Evolutionary conservation across 75 land plant genomes (phyloP), one percentile per base, ranked within the genome.

Genomic region (Pinus albicaulis): DNA sequence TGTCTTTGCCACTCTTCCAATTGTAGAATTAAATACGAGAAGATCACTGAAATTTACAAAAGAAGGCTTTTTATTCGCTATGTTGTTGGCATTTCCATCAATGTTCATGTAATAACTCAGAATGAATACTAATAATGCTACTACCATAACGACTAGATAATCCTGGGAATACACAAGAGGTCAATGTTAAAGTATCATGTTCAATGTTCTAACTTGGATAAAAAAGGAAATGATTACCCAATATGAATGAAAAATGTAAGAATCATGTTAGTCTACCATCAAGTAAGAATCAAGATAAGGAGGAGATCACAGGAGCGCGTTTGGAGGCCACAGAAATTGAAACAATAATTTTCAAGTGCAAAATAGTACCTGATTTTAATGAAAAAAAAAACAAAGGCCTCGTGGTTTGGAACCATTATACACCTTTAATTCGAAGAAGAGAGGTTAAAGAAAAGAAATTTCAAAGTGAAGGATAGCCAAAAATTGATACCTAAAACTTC

Each of bases 41-140:
- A 93, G 76, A 65, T 83, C 86, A 24, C 93, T 93, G 13, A 93
- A 59, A 48, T 87, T 86, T 36, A 90, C 81, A 58, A 59, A 68
- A 15, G 68, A 73, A 13, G 83, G 87, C 72, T 70, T 75, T 53
- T 7, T 44, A 36, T 36, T 36, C 6, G 5, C 38, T 1, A 36
- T 3, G 38, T 3, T 36, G 38, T 3, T 36, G 38, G 3, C 41
- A 66, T 36, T 36, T 36, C 31, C 31, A 1, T 28, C 31, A 28
- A 1, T 1, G 31, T 28, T 28, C 1, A n/a, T 17, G 44, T n/a
- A 20, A 17, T 34, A 17, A 19, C 44, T 19, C 13, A 1, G 70
- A 17, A 66, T 34, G 8, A 16, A 66, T 20, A 20, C 4, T 4
- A n/a, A 36, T 4, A 36, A 66, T 17, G 36, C 3, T 16, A 36